Evolutionary conservation across 2,329 filamentous ascomycete species (phyloP).

Genomic region (Colletotrichum orbiculare): DNA sequence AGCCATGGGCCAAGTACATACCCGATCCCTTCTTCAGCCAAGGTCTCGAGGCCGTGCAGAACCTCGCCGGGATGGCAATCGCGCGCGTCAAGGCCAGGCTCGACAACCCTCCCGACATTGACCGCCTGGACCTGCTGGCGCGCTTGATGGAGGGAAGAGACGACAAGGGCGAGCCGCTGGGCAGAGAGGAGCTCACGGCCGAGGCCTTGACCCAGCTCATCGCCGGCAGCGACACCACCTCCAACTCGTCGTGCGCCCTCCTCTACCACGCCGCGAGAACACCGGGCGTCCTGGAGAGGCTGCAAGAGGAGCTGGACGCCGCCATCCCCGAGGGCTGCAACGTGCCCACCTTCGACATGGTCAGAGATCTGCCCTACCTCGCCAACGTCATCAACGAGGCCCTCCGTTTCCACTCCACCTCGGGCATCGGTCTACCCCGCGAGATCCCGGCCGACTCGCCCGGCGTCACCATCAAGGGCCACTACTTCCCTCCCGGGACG

Average conservation of each 20-base stretch:
- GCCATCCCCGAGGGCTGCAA: constrained; percentile 69
- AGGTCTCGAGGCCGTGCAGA: constrained; percentile 79
- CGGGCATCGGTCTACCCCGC: constrained; percentile 71
- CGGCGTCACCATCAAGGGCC: constrained; percentile 73
- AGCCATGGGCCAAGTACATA: constrained; percentile 82
- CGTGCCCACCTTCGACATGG: constrained; percentile 77
- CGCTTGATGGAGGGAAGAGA: constrained; percentile 89
- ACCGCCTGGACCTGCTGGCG: constrained; percentile 83
- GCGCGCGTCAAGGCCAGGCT: constrained; percentile 82
- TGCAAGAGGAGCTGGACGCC: constrained; percentile 81
- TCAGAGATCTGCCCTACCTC: constrained; percentile 82
- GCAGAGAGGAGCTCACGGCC: constrained; percentile 83
- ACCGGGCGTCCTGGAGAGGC: constrained; percentile 75
- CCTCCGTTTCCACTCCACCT: constrained; percentile 87
- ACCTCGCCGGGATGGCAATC: constrained; percentile 88
- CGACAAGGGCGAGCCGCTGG: constrained; percentile 79
- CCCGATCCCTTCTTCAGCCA: constrained; percentile 85
- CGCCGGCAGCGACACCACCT: constrained; percentile 80
- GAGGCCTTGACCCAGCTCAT: constrained; percentile 92
- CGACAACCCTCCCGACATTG: constrained; percentile 72
- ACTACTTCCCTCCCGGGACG: constrained; percentile 79
- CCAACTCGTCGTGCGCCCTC: constrained; percentile 84
- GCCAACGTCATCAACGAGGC: constrained; percentile 83
- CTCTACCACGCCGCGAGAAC: constrained; percentile 80
- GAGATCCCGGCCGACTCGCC: constrained; percentile 50